Evolutionary conservation across 2,329 filamentous ascomycete species (phyloP).

Genomic region (Botryotinia narcissicola): DNA sequence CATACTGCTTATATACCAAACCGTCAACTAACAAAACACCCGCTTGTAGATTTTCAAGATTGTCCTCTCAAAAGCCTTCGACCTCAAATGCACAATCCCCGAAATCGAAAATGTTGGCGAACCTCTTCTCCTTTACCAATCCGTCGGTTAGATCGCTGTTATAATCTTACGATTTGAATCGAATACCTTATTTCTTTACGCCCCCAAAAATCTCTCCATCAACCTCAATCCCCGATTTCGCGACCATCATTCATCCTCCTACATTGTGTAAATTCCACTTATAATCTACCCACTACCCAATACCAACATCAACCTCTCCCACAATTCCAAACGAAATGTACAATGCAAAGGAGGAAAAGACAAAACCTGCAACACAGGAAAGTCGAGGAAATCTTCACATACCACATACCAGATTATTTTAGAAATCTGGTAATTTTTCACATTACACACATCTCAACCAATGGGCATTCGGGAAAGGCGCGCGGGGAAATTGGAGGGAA

Average conservation of each 20-base stretch:
- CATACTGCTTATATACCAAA: slow-evolving; percentile 3
- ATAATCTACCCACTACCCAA: background rate
- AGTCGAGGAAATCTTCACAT: background rate
- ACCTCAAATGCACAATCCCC: slow-evolving; percentile 97
- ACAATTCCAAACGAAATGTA: background rate
- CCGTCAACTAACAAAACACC: slow-evolving; percentile 12
- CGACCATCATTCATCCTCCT: slow-evolving; percentile 1
- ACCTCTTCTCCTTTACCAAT: slow-evolving; percentile 87
- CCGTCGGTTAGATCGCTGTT: slow-evolving; percentile 36
- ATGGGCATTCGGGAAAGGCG: slow-evolving; percentile 10
- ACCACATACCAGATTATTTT: background rate
- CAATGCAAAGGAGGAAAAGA: background rate
- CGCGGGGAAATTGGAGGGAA: slow-evolving; percentile 3
- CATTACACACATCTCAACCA: slow-evolving; percentile 11
- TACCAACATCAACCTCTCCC: background rate
- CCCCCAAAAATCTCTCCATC: background rate
- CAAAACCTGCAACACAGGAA: background rate
- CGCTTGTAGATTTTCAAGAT: slow-evolving; percentile 94
- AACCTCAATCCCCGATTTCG: background rate
- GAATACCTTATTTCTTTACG: background rate
- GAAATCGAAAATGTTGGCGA: slow-evolving; percentile 99
- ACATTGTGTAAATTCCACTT: background rate
- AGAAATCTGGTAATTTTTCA: slow-evolving; percentile 1
- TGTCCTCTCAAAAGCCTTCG: slow-evolving; percentile 96
- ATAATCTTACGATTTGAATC: background rate